A percentile compares a stretch with the other conserved stretches of the same genome.
These are phyloP conservation scores for Tricholoma sp. DNA, from an alignment of 768 basidiomycete genomes.

Conservation along the genomic window DNA sequence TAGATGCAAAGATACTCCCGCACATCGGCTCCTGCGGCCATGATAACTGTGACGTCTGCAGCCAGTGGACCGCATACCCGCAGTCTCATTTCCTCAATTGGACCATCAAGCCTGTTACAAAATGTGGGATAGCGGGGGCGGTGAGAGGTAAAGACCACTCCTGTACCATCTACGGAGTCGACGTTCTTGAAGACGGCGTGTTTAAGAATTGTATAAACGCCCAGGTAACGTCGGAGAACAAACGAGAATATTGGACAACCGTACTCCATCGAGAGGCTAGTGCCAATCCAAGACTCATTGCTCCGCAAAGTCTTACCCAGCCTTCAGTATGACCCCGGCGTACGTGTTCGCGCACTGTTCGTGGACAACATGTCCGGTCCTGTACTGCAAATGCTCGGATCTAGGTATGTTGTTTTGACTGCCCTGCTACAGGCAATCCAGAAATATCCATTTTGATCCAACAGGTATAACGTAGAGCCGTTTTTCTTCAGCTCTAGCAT, in stretches of 20 bases:
- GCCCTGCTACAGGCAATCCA: neutral
- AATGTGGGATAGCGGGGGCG: neutral
- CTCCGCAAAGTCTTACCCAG: neutral
- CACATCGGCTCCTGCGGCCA: neutral
- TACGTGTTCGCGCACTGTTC: neutral
- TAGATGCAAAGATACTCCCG: neutral
- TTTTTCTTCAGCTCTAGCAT: constrained; percentile 66
- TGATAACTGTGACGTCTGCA: neutral
- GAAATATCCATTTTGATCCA: neutral
- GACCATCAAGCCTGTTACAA: neutral
- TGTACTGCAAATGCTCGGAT: neutral
- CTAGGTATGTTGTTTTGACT: neutral
- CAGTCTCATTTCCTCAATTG: neutral
- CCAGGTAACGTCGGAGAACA: neutral
- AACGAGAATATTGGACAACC: neutral
- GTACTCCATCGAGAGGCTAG: neutral
- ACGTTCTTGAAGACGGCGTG: neutral
- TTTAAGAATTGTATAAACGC: neutral
- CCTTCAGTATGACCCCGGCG: neutral
- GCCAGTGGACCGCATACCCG: neutral
- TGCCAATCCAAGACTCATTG: neutral
- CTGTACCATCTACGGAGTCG: neutral
- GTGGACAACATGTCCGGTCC: neutral
- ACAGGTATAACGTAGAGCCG: constrained; percentile 54
- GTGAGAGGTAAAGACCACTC: neutral